Percentiles rank a stretch among this genome's conserved stretches.
These are phyloP conservation scores for Fragaria iinumae DNA, from an alignment of 306 rosid genomes.

Conservation along the genomic window DNA sequence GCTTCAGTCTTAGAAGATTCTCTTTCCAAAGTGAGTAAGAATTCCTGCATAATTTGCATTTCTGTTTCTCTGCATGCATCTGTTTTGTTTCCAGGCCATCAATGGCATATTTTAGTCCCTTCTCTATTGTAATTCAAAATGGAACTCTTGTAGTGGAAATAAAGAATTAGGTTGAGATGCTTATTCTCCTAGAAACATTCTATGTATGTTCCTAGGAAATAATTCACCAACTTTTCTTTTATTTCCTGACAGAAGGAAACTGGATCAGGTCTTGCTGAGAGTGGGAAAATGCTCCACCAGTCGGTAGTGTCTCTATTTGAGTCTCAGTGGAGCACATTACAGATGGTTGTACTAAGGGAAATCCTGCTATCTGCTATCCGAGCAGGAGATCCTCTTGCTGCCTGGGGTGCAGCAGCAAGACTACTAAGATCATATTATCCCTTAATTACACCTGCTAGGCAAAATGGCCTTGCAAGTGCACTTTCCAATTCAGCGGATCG, in stretches of 20 bases:
- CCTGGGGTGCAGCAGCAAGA: slow-evolving; percentile 98
- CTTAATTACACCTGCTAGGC: slow-evolving; percentile 88
- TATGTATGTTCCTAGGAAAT: slow-evolving; percentile 6
- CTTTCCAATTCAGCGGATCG: slow-evolving; percentile 87
- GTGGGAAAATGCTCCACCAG: slow-evolving; percentile 72
- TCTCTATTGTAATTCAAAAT: neutral
- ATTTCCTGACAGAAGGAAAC: slow-evolving; percentile 57
- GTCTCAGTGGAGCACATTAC: slow-evolving; percentile 97
- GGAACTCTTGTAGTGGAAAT: neutral
- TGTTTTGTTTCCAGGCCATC: neutral
- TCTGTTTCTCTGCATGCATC: neutral
- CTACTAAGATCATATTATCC: slow-evolving; percentile 95
- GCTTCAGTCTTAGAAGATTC: slow-evolving; percentile 51
- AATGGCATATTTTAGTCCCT: neutral
- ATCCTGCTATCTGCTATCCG: slow-evolving; percentile 91
- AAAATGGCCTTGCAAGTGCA: slow-evolving; percentile 89
- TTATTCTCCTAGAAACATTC: neutral
- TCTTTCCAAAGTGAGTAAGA: slow-evolving; percentile 55
- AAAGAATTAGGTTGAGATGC: neutral
- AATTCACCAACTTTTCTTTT: slow-evolving; percentile 21
- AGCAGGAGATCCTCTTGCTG: slow-evolving; percentile 99
- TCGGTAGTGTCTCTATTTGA: slow-evolving; percentile 84
- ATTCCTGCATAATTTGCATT: slow-evolving; percentile 11
- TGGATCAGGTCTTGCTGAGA: slow-evolving; percentile 58
- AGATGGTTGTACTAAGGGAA: slow-evolving; percentile 95